Evolutionary conservation across 176 grass and related monocot species (phyloP), one percentile per base, ranked within the genome.

Genomic region (Paspalum notatum): DNA sequence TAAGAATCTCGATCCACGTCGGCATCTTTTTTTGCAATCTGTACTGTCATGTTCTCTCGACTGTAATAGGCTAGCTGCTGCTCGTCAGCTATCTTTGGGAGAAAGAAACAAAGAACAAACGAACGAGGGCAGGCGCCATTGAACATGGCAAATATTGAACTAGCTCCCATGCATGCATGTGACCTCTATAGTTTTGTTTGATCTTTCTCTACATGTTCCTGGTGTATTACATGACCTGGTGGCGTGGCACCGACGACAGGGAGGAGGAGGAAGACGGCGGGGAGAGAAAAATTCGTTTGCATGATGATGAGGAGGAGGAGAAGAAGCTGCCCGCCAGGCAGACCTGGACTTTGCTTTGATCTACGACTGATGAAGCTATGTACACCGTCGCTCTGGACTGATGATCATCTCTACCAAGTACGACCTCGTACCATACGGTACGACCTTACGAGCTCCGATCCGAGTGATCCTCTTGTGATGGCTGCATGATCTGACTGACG

Each of bases 141-240:
- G 62, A 57, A 58, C 57, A 79, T 68, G 63, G 57, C 53, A 22
- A 71, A 49, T 13, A 59, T 24, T 12, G 47, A 24, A 22, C 4
- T 40, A 51, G 8, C 6, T 38, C 66, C 61, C 61, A 68, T 89
- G 54, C n/a, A n/a, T 75, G 54, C 71, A 38, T 32, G 40, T 76
- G 42, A 43, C 8, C 82, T 90, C 88, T 86, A 82, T 82, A 62
- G 10, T 32, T 72, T 89, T 21, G 7, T 73, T 77, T 49, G 24
- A 38, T 76, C 6, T 77, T 82, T 72, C 50, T 86, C 73, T 82
- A 75, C 39, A 59, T 81, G 62, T 76, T 80, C 60, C 62, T 80
- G 76, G 87, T 32, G 32, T 32, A 81, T 76, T 82, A 85, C 83
- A 85, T 57, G 78, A 65, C 78, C 27, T 78, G 72, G 50, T 66